A percentile compares a stretch with the other conserved stretches of the same genome.
These are phyloP conservation scores for Phialophora macrospora DNA, from an alignment of 2,329 filamentous ascomycete species.

Conservation along the genomic window DNA sequence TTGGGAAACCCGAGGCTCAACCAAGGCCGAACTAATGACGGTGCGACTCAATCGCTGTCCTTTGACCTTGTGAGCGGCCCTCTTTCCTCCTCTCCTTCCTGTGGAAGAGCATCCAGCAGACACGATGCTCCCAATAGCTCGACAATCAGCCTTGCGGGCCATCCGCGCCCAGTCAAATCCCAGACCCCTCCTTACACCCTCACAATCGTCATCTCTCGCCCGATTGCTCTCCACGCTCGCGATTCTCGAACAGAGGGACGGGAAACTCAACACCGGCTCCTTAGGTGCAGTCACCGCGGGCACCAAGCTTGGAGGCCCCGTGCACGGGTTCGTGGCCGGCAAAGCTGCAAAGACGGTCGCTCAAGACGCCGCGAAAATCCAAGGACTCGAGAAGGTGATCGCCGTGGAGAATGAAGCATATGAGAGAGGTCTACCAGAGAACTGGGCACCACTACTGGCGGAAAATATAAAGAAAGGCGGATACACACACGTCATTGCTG, in stretches of 20 bases:
- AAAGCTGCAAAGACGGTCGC: conserved; percentile 72
- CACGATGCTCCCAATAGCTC: conserved; percentile 36
- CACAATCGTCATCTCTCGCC: conserved; percentile 61
- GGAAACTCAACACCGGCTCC: conserved; percentile 80
- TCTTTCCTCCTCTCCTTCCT: neutral
- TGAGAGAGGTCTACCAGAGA: conserved; percentile 93
- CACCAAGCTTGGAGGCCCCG: conserved; percentile 78
- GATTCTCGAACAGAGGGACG: conserved; percentile 88
- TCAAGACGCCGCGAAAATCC: conserved; percentile 83
- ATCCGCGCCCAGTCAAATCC: conserved; percentile 51
- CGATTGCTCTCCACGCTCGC: conserved; percentile 86
- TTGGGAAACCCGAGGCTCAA: conserved; percentile 7
- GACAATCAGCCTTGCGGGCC: conserved; percentile 49
- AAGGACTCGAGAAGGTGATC: conserved; percentile 89
- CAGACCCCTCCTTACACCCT: conserved; percentile 46
- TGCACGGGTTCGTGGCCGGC: conserved; percentile 88
- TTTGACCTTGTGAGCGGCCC: neutral
- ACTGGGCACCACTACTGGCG: conserved; percentile 86
- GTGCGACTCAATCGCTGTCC: neutral
- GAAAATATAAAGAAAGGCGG: conserved; percentile 97
- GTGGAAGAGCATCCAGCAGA: conserved; percentile 10
- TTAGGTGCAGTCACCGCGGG: conserved; percentile 85
- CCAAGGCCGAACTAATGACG: conserved; percentile 16
- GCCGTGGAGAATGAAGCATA: conserved; percentile 87
- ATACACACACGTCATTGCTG: conserved; percentile 88